Evolutionary conservation across 305 asterid genomes (phyloP).

Genomic region (Nicotiana rustica): DNA sequence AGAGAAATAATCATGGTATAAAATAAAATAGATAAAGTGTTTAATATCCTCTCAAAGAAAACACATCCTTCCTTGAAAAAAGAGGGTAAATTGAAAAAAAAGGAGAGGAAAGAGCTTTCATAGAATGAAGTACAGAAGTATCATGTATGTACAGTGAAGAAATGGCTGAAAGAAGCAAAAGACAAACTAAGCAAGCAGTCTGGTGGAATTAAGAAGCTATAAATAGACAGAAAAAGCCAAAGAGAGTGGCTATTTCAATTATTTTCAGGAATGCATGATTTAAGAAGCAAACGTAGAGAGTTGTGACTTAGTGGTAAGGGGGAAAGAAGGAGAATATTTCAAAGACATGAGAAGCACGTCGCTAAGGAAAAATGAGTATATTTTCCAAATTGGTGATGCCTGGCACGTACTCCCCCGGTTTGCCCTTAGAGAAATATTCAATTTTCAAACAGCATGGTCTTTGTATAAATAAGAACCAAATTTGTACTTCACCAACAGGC

Average conservation of each 20-base stretch:
- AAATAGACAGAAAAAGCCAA: neutral
- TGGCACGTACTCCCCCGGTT: constrained; percentile 33
- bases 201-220: neutral
- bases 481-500: constrained; percentile 11
- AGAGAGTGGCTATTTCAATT: neutral
- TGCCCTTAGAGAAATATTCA: neutral
- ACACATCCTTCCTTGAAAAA: too few relatives aligned
- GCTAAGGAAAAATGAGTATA: constrained; percentile 3
- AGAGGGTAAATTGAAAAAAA: too few relatives aligned
- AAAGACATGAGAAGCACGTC: constrained; percentile 30
- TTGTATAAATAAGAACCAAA: constrained; percentile 19
- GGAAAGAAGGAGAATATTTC: neutral
- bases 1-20: too few relatives aligned
- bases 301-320: constrained; percentile 29
- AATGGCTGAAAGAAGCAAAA: too few relatives aligned
- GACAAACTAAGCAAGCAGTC: too few relatives aligned
- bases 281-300: neutral
- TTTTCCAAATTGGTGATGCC: constrained; percentile 11
- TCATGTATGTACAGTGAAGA: too few relatives aligned
- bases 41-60: too few relatives aligned
- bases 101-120: too few relatives aligned
- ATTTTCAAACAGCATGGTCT: neutral
- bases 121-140: too few relatives aligned
- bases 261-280: neutral
- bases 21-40: too few relatives aligned